Evolutionary conservation across 148 eudicot species (phyloP), one percentile per base, ranked within the genome.

Genomic region (Spergularia bocconei): DNA sequence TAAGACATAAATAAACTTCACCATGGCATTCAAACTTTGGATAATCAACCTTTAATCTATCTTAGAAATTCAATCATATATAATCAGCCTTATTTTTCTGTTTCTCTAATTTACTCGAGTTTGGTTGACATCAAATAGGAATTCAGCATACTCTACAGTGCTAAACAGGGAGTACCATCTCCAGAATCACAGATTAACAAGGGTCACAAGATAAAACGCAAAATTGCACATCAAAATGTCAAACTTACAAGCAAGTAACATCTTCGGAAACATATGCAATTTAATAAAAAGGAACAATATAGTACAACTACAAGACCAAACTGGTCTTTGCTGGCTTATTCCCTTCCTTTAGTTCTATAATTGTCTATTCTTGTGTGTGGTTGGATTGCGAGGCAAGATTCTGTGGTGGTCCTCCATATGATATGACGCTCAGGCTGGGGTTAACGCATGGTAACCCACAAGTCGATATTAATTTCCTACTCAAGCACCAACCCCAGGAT

Each of bases 231-330:
- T 23, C 71, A 51, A 7, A 50, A 68, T 23, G 25, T 68, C 57
- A 44, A 68, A 51, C 69, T 21, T 50, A 38, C 39, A 8, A 68
- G 71, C 58, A 50, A 50, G 39, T 6, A 2, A 51, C 47, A 48
- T 20, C 55, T 51, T 68, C 47, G 44, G 70, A 67, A 67, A 54
- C 70, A 67, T 13, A 67, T 19, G 11, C 54, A 48, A 7, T 41
- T 53, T 67, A 62, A 62, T 12, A 33, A 63, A 11, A 15, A 63
- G 20, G 19, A 33, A 33, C 41, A 25, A 62, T 20, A 23, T 12
- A 63, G 47, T 63, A 44, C 19, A 56, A 63, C 7, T 13, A n/a
- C 64, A 4, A 11, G 1, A 25, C 23, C n/a, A 23, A 0, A 29
- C n/a, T 13, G 67, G 14, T 29, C 14, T 36, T 63, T 7, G 2